These are phyloP conservation scores for Alnus glutinosa DNA, from an alignment of 306 rosid species.

Conservation along the genomic window DNA sequence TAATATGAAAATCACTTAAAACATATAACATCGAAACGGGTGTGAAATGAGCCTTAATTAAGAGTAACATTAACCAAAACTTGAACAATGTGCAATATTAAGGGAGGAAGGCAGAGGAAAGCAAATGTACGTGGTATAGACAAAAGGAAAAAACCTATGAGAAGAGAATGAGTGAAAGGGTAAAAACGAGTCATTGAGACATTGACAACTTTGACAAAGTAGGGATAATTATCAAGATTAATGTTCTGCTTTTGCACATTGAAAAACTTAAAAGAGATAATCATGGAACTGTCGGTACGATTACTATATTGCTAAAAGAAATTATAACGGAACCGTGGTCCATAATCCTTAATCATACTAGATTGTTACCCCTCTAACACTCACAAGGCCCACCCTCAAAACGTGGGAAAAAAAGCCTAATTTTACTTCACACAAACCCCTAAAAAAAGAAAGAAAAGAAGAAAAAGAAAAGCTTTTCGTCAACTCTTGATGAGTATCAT, in stretches of 20 bases:
- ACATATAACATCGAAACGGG: too few species aligned
- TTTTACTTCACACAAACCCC: background rate
- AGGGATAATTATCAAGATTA: slow-evolving; percentile 23
- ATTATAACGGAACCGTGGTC: slow-evolving; percentile 27
- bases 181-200: background rate
- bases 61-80: too few species aligned
- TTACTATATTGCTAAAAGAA: background rate
- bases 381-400: background rate
- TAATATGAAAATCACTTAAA: too few species aligned
- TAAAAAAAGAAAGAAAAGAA: background rate
- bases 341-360: background rate
- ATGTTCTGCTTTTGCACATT: slow-evolving; percentile 18
- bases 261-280: slow-evolving; percentile 1
- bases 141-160: background rate
- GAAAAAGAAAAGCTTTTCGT: background rate
- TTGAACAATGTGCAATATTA: too few species aligned
- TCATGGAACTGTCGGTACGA: slow-evolving; percentile 33
- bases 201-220: slow-evolving; percentile 20
- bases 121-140: background rate
- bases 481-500: slow-evolving; percentile 1
- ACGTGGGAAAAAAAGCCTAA: slow-evolving; percentile 18
- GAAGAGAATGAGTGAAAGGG: slow-evolving; percentile 3
- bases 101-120: too few species aligned
- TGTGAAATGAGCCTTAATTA: too few species aligned
- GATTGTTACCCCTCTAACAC: background rate